phyloP scores from a whole-genome alignment of 371 early-diverging fungal species.

The Sporodiniella umbellata region DNA sequence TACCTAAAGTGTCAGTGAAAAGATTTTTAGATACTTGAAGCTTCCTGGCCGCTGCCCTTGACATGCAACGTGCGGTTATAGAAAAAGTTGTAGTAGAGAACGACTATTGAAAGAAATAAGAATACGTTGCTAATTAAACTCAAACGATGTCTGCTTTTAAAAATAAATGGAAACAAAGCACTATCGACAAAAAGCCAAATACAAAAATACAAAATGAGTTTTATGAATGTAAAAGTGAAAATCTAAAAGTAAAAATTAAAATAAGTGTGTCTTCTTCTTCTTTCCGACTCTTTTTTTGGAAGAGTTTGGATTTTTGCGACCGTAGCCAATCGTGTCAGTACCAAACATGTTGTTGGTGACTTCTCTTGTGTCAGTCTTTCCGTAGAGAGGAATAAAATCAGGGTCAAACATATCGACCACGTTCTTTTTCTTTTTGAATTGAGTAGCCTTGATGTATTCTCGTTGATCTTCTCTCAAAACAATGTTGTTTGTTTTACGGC shows the following conservation, averaged over 20 bases:
- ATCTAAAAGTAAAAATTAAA: constrained; percentile 4
- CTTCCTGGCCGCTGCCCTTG: too few relatives aligned
- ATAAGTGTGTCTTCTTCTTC: constrained; percentile 38
- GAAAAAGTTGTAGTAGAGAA: too few relatives aligned
- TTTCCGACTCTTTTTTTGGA: constrained; percentile 52
- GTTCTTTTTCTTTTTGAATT: constrained; percentile 53
- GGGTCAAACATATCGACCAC: constrained; percentile 70
- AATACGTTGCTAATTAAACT: too few relatives aligned
- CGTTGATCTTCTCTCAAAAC: constrained; percentile 92
- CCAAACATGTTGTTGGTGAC: constrained; percentile 60
- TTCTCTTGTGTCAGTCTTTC: constrained; percentile 45
- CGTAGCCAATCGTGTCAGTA: constrained; percentile 78
- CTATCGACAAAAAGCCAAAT: too few relatives aligned
- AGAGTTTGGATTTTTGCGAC: constrained; percentile 86
- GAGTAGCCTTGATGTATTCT: constrained; percentile 68
- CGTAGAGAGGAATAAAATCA: constrained; percentile 68
- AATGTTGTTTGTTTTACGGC: constrained; percentile 72
- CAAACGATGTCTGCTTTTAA: too few relatives aligned
- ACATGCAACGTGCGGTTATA: too few relatives aligned
- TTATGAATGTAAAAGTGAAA: neutral
- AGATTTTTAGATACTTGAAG: too few relatives aligned
- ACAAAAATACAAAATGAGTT: too few relatives aligned
- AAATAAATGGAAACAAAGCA: too few relatives aligned
- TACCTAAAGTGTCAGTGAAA: too few relatives aligned
- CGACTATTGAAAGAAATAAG: too few relatives aligned